A percentile compares a stretch with the other conserved stretches of the same genome.
These are phyloP conservation scores for Leptomonas pyrrhocoris DNA, from an alignment of 208 protist species.

Conservation along the genomic window DNA sequence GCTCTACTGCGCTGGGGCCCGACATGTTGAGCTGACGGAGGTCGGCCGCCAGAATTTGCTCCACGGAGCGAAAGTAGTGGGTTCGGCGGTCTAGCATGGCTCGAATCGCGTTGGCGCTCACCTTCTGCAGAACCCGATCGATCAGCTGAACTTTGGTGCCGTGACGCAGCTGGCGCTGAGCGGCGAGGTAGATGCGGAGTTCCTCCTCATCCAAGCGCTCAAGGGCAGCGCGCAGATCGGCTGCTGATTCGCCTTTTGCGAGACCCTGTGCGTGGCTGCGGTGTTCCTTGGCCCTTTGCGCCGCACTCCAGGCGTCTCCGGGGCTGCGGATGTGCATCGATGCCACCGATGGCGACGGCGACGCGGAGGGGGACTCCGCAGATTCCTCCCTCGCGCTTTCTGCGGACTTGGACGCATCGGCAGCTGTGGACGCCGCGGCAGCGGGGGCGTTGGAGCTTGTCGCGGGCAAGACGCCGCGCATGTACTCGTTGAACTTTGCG, in stretches of 20 bases:
- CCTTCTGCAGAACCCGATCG: constrained; percentile 63
- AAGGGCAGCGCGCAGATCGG: constrained; percentile 51
- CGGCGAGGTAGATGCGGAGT: constrained; percentile 88
- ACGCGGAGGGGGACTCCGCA: background rate
- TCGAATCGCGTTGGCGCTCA: constrained; percentile 60
- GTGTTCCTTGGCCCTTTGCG: constrained; percentile 62
- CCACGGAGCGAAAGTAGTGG: constrained; percentile 90
- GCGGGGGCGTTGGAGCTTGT: constrained; percentile 3
- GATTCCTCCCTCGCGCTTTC: background rate
- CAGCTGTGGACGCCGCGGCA: background rate
- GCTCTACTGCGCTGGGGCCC: background rate
- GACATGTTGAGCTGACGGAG: constrained; percentile 50
- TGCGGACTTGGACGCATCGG: constrained; percentile 1
- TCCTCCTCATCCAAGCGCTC: constrained; percentile 83
- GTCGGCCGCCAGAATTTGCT: constrained; percentile 74
- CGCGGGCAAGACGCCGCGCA: constrained; percentile 67
- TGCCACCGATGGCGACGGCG: constrained; percentile 27
- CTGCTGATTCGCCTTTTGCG: constrained; percentile 36
- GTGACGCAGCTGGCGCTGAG: constrained; percentile 83
- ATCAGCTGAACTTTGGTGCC: constrained; percentile 77
- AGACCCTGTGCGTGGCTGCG: constrained; percentile 30
- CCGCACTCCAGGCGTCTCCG: constrained; percentile 77
- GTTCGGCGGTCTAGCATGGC: constrained; percentile 79
- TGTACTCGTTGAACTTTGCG: constrained; percentile 86
- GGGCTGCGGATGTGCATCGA: constrained; percentile 87